A percentile compares a stretch with the other conserved stretches of the same genome.
Conservation (phyloP, 1,284 basidiomycete genomes). For the Fomitopsis pinicola region DNA sequence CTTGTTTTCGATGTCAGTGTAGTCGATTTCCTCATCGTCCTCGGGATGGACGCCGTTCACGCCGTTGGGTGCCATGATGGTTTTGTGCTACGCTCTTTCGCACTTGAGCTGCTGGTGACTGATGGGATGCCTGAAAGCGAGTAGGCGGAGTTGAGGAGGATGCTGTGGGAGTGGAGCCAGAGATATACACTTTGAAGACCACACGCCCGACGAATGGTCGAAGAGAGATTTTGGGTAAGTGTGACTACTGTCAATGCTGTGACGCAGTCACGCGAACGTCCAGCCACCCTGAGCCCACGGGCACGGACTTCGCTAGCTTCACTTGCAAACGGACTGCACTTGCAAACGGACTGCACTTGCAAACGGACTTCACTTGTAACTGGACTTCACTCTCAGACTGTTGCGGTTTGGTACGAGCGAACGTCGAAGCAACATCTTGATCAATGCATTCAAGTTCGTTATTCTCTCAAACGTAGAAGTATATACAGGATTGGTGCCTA, state of each 20-base stretch:
- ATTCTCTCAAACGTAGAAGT: background rate
- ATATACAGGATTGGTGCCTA: background rate
- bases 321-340: no score
- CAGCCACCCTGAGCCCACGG: no score
- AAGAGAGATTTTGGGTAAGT: background rate
- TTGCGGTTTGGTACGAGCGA: background rate
- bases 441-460: background rate
- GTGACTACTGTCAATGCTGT: background rate
- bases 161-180: background rate
- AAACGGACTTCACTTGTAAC: no score
- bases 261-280: no score
- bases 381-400: no score
- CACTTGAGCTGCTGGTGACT: background rate
- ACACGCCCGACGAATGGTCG: background rate
- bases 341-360: no score
- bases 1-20: slow-evolving; percentile 93
- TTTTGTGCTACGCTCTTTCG: background rate
- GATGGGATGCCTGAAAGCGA: slow-evolving; percentile 5
- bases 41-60: slow-evolving; percentile 21
- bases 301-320: no score
- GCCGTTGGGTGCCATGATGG: slow-evolving; percentile 27
- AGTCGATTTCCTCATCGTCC: slow-evolving; percentile 79
- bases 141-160: background rate
- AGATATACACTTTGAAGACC: background rate
- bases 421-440: background rate